Evolutionary conservation across 2,329 filamentous ascomycete genomes (phyloP), one percentile per base, ranked within the genome.

Genomic region (Trichoderma cornu-damae): DNA sequence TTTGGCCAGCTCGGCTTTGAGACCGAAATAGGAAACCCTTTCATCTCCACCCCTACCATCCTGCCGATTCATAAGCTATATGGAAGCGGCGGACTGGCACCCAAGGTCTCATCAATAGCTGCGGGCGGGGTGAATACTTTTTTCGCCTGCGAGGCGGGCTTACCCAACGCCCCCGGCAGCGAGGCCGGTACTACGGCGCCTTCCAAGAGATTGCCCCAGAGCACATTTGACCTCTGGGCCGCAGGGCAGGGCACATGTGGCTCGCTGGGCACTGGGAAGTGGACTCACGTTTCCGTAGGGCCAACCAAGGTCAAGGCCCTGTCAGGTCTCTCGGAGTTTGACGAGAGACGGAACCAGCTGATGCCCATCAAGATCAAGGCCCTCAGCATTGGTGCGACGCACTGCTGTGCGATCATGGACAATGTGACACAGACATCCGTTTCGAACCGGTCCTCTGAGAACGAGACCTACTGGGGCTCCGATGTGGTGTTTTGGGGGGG

Each of bases 401-500:
- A 99, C 71, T 86, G 84, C 30, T 84, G 89, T 0, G 93, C 90
- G 1, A 80, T 94, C 8, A 86, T 97, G 84, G 81, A 85, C 67
- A 96, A 96, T 68, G 82, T 88, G 28, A 89, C 89, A 1, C 79
- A 85, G 53, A 79, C 91, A 5, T 74, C 78, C 14, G 79, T 85
- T 1, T 75, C 79, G 2, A 69, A 65, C 60, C 73, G 68, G 54
- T 77, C 65, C 14, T 79, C 80, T 1, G 75, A 82, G 38, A 87
- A 89, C 62, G 88, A 91, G 66, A 90, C 86, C 1, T 92, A 94
- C 69, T 96, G 86, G 83, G 94, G 94, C 48, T 85, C 88, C 4
- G 94, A 97, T 69, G 86, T 92, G 28, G 71, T 97, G 1, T 95
- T 90, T 78, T 99, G 92, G 90, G 94, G 94, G 61, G 90, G 90